Percentiles rank a stretch among this genome's conserved stretches.
Conservation (phyloP, 2,329 filamentous ascomycete genomes). For the Alternaria gaisen region DNA sequence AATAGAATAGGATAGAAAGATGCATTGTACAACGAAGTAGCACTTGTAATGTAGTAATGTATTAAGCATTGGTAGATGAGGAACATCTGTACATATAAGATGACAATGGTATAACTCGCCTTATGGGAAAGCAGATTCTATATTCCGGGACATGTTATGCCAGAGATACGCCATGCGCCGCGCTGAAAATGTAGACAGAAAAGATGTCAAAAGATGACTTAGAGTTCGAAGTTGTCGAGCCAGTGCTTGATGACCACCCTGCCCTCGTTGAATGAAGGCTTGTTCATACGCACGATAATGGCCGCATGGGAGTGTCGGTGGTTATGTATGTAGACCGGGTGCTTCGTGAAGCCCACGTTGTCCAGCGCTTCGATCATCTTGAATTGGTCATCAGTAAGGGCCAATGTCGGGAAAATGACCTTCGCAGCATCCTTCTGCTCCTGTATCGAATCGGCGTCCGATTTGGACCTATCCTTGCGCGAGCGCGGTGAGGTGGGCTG, state of each 20-base stretch:
- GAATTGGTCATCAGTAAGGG: constrained; percentile 82
- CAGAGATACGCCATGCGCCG: constrained; percentile 16
- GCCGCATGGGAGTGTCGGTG: constrained; percentile 83
- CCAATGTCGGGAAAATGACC: constrained; percentile 72
- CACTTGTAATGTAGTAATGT: not conserved
- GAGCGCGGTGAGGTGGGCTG: constrained; percentile 25
- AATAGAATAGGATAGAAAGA: not conserved
- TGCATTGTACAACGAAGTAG: not conserved
- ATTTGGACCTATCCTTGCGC: constrained; percentile 23
- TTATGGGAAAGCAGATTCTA: not conserved
- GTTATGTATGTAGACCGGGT: constrained; percentile 77
- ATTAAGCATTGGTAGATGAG: not conserved
- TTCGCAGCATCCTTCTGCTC: constrained; percentile 43
- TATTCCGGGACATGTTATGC: not conserved
- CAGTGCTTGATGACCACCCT: constrained; percentile 81
- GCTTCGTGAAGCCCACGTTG: constrained; percentile 65
- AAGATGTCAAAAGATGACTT: not conserved
- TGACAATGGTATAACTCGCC: not conserved
- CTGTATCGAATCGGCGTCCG: constrained; percentile 40
- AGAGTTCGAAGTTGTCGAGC: constrained; percentile 73
- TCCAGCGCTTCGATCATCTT: constrained; percentile 83
- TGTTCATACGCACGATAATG: constrained; percentile 80
- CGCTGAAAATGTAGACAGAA: constrained; percentile 16
- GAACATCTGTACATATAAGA: not conserved
- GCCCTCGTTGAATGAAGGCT: constrained; percentile 76